A percentile compares a stretch with the other conserved stretches of the same genome.
These are phyloP conservation scores for Thuja plicata DNA, from an alignment of 83 land plant species.

Conservation along the genomic window DNA sequence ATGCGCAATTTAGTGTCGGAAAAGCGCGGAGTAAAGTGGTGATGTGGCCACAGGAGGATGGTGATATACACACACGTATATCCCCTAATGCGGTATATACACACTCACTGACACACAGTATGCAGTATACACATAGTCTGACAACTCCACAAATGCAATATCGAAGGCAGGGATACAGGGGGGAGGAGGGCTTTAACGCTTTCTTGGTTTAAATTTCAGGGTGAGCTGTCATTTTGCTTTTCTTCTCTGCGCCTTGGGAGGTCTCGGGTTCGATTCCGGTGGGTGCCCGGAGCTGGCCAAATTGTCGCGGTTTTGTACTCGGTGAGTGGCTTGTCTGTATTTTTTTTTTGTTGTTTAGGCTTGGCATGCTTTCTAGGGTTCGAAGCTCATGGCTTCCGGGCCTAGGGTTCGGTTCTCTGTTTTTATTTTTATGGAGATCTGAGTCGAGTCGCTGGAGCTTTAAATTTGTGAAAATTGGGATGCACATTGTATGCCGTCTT, in stretches of 20 bases:
- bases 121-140: not conserved
- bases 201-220: not conserved
- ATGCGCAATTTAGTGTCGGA: not conserved
- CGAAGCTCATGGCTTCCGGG: not conserved
- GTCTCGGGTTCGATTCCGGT: not conserved
- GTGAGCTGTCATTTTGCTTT: not conserved
- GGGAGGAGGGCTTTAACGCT: not conserved
- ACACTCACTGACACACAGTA: not conserved
- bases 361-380: not conserved
- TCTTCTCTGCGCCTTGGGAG: not conserved
- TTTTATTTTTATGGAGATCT: not conserved
- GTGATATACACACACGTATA: not conserved
- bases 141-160: not conserved
- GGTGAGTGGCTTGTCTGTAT: not conserved
- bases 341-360: not conserved
- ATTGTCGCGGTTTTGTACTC: not conserved
- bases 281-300: not conserved
- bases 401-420: not conserved
- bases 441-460: not conserved
- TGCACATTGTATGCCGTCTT: not conserved
- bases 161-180: not conserved
- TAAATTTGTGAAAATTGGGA: not conserved
- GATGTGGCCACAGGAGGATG: not conserved
- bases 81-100: not conserved
- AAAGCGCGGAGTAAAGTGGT: not conserved